phyloP scores from a whole-genome alignment of 1,284 basidiomycete species.

The Austroboletus niveus region DNA sequence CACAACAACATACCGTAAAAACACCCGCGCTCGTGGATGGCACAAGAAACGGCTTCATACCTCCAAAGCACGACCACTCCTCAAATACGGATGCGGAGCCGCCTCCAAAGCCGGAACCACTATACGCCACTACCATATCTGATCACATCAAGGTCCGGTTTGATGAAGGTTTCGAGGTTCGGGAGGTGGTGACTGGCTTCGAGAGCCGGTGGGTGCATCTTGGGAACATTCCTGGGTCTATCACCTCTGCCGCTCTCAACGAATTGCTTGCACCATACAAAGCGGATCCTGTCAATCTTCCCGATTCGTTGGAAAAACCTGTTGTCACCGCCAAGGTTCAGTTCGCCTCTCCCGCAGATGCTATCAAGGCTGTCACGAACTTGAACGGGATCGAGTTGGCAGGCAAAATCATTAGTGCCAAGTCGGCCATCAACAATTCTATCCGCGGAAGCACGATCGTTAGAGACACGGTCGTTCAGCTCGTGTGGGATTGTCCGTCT shows the following conservation, averaged over 20 bases:
- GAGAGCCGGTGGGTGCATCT: constrained; percentile 44
- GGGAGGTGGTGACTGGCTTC: constrained; percentile 39
- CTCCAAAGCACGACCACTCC: neutral
- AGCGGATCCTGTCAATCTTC: constrained; percentile 40
- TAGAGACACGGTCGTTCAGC: constrained; percentile 36
- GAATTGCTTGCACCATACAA: constrained; percentile 35
- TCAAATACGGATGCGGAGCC: neutral
- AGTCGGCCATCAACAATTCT: constrained; percentile 31
- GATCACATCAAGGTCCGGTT: constrained; percentile 37
- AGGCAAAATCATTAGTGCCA: constrained; percentile 36
- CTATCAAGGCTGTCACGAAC: constrained; percentile 44
- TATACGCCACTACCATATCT: constrained; percentile 22
- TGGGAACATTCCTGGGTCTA: constrained; percentile 27
- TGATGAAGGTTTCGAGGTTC: constrained; percentile 39
- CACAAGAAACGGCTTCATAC: neutral
- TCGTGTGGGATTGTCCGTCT: constrained; percentile 54
- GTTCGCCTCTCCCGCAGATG: constrained; percentile 46
- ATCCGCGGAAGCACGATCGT: constrained; percentile 15
- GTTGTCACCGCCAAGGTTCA: constrained; percentile 39
- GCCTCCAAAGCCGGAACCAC: constrained; percentile 10
- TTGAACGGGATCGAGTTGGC: constrained; percentile 46
- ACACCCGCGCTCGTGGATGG: neutral
- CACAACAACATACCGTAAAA: neutral
- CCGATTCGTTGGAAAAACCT: constrained; percentile 20
- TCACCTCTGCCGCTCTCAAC: constrained; percentile 12